Percentiles rank a stretch among this genome's conserved stretches.
phyloP scores from a whole-genome alignment of 2,329 filamentous ascomycete species.

The Fusarium sp. region DNA sequence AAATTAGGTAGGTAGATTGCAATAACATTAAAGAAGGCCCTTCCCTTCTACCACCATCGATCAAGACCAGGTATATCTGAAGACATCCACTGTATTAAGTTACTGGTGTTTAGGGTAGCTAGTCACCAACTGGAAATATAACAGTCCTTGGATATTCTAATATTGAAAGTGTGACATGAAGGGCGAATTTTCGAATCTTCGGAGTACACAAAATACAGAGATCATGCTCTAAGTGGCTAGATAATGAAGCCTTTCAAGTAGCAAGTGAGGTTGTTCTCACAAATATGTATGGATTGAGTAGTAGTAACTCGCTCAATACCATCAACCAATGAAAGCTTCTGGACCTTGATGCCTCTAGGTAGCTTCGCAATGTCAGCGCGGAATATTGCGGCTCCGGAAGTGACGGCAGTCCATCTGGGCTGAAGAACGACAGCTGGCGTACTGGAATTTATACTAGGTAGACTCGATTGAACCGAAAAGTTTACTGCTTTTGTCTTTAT shows the following conservation, averaged over 20 bases:
- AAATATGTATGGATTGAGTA: background rate
- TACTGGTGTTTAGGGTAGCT: background rate
- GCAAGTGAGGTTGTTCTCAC: background rate
- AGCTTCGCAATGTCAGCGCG: slow-evolving; percentile 25
- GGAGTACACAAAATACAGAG: background rate
- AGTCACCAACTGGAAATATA: background rate
- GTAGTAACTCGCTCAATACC: background rate
- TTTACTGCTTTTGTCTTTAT: background rate
- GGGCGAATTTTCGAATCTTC: background rate
- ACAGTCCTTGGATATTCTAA: background rate
- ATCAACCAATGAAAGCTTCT: slow-evolving; percentile 21
- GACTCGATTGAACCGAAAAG: background rate
- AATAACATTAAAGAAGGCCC: background rate
- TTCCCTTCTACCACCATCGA: background rate
- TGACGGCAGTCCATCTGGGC: slow-evolving; percentile 23
- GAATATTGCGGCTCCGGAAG: slow-evolving; percentile 40
- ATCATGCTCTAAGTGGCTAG: background rate
- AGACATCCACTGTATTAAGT: background rate
- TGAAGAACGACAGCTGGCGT: background rate
- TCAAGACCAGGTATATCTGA: background rate
- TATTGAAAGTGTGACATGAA: background rate
- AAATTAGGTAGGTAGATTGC: background rate
- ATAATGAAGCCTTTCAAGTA: background rate
- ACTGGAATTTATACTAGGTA: background rate
- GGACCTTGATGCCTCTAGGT: slow-evolving; percentile 4